phyloP scores from a whole-genome alignment of 2,329 filamentous ascomycete genomes.

The Cladosporium sp. region DNA sequence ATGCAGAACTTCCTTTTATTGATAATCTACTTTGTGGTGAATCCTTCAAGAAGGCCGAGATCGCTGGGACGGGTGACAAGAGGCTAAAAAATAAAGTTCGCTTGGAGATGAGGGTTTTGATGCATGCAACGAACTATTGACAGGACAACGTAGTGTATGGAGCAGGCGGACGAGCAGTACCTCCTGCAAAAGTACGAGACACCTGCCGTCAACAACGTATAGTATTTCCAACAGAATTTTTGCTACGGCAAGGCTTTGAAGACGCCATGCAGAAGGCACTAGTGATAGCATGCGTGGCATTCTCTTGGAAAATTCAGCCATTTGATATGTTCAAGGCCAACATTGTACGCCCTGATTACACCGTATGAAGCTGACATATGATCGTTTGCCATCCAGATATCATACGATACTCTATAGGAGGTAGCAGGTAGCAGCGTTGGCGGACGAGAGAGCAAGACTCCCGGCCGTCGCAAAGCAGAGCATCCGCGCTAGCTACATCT shows the following conservation, averaged over 20 bases:
- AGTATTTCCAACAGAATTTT: neutral
- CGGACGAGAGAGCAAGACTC: no score
- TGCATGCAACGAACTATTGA: neutral
- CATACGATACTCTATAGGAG: no score
- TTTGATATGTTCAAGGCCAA: neutral
- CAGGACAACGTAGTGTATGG: neutral
- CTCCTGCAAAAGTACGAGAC: neutral
- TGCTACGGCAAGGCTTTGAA: neutral
- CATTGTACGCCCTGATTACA: no score
- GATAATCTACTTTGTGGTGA: neutral
- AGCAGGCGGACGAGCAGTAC: neutral
- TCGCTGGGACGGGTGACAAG: constrained; percentile 10
- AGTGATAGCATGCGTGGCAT: neutral
- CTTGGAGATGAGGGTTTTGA: neutral
- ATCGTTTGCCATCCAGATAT: no score
- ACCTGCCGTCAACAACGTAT: constrained; percentile 1
- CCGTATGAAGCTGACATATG: no score
- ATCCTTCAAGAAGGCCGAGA: neutral
- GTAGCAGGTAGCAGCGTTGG: no score
- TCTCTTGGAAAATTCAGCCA: neutral
- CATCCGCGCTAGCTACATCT: neutral
- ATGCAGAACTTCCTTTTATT: neutral
- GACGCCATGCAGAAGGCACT: neutral
- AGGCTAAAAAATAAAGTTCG: constrained; percentile 9
- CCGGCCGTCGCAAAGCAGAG: no score